These are phyloP conservation scores for Thermoascus crustaceus DNA, from an alignment of 2,329 filamentous ascomycete genomes.

Conservation along the genomic window DNA sequence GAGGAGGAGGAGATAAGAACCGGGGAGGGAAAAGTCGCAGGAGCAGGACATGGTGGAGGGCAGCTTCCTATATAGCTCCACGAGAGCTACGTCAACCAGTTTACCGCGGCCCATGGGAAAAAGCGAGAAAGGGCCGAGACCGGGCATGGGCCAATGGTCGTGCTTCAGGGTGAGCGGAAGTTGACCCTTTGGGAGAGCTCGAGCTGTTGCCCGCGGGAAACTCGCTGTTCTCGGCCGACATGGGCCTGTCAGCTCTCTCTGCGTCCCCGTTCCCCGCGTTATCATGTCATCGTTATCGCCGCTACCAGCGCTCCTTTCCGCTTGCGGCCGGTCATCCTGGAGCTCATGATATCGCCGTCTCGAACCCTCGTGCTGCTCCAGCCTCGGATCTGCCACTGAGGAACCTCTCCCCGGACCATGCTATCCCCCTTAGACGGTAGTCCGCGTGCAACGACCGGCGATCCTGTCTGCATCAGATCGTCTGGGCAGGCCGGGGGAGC, in stretches of 20 bases:
- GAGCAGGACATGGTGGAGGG: neutral
- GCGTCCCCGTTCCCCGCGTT: neutral
- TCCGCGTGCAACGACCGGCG: too few relatives aligned
- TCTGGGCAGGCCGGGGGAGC: neutral
- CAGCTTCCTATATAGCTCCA: neutral
- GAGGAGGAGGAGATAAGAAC: neutral
- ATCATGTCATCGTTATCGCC: constrained; percentile 2
- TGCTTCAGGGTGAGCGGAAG: constrained; percentile 12
- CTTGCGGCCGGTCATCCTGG: neutral
- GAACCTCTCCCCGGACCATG: too few relatives aligned
- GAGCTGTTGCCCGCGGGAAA: constrained; percentile 1
- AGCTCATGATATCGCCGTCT: neutral
- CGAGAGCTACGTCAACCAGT: constrained; percentile 13
- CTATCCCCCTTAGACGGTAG: too few relatives aligned
- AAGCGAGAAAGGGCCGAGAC: constrained; percentile 1
- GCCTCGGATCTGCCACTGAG: too few relatives aligned
- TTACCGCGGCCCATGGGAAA: constrained; percentile 15
- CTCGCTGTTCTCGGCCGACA: constrained; percentile 4
- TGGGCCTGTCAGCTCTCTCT: neutral
- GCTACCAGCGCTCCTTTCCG: neutral
- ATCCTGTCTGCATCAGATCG: neutral
- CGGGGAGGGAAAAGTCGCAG: too few relatives aligned
- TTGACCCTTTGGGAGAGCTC: neutral
- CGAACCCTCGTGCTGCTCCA: too few relatives aligned
- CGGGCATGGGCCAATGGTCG: neutral